Base-by-base conservation (phyloP, 1,284 basidiomycete species). In the Pisolithus thermaeus region DNA sequence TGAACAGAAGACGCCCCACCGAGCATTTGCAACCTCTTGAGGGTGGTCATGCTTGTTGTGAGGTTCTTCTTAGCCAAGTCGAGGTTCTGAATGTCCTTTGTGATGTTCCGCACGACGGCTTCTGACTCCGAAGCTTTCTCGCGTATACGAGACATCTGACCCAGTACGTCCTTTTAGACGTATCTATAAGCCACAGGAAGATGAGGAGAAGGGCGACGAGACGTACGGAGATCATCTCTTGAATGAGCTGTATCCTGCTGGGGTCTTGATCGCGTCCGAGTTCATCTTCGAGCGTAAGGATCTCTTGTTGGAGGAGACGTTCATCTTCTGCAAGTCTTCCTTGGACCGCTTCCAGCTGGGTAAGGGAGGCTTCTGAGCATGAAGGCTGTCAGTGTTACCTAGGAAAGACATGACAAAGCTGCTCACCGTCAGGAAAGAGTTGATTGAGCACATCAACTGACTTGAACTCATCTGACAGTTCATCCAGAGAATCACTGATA, bases 41-140 rank as follows among this genome's bases (percentile, higher is more conserved):
- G 71, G 2, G 86, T 89, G 4, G 91, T 95, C 81, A 99, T 94
- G 61, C 90, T 92, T 23, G 81, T 73, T 23, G 89, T 87, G 44
- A 96, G 78, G 64, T 99, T 98, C 70, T 86, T 87, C 78, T 99
- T 99, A 30, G 94, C 95, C 32, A 90, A 75, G 66, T 99, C 97
- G 32, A 99, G 78, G 6, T 89, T 83, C 66, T 97, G 93, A 51
- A 99, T 98, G 67, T 99, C 97, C 58, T 92, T 87, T 5, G 97
- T 99, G 60, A 99, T 97, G 56, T 92, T 85, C 53, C 90, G 81
- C 35, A 99, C 97, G 45, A 97, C 92, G 1, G 91, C 92, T 66
- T 99, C 96, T 11, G 92, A 94, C 67, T 97, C 94, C 0, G 91
- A 90, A 0, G 94, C 92, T 68, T 97, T 96, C 68, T 97, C 93